A percentile compares a stretch with the other conserved stretches of the same genome.
Conservation (phyloP, 495 filamentous ascomycete species). For the Xylaria scruposa region DNA sequence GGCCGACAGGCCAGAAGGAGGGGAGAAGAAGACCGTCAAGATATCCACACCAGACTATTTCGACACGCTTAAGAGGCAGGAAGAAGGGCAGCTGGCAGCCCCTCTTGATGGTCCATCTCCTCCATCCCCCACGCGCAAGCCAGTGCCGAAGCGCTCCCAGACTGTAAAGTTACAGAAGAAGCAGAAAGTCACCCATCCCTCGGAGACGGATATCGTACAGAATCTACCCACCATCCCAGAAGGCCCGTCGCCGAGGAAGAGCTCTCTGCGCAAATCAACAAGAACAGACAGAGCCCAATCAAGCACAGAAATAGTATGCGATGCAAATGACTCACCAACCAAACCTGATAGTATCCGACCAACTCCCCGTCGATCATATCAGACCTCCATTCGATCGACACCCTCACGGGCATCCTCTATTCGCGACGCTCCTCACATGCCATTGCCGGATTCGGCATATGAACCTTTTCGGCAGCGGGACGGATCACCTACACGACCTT, state of each 20-base stretch:
- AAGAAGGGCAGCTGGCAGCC: constrained; percentile 34
- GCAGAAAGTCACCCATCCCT: constrained; percentile 26
- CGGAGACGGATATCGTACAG: constrained; percentile 27
- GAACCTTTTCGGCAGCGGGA: constrained; percentile 45
- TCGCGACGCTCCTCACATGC: constrained; percentile 54
- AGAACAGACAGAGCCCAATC: constrained; percentile 17
- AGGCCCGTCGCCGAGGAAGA: constrained; percentile 52
- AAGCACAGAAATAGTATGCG: constrained; percentile 18
- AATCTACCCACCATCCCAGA: constrained; percentile 52
- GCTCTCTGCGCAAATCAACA: constrained; percentile 35
- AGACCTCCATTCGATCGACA: constrained; percentile 55
- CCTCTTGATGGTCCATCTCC: constrained; percentile 24
- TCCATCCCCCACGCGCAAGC: constrained; percentile 30
- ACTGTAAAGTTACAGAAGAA: constrained; percentile 57
- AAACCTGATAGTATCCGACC: constrained; percentile 44
- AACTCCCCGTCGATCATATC: constrained; percentile 51
- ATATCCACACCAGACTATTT: constrained; percentile 43
- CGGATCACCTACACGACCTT: constrained; percentile 66
- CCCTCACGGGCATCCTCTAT: constrained; percentile 50
- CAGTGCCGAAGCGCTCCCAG: constrained; percentile 29
- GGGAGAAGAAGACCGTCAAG: constrained; percentile 30
- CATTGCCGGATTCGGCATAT: constrained; percentile 54
- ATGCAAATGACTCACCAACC: constrained; percentile 46
- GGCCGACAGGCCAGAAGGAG: constrained; percentile 17
- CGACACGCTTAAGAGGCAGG: constrained; percentile 41